Evolutionary conservation across 768 basidiomycete species (phyloP).

Genomic region (Lentinula lateritia): DNA sequence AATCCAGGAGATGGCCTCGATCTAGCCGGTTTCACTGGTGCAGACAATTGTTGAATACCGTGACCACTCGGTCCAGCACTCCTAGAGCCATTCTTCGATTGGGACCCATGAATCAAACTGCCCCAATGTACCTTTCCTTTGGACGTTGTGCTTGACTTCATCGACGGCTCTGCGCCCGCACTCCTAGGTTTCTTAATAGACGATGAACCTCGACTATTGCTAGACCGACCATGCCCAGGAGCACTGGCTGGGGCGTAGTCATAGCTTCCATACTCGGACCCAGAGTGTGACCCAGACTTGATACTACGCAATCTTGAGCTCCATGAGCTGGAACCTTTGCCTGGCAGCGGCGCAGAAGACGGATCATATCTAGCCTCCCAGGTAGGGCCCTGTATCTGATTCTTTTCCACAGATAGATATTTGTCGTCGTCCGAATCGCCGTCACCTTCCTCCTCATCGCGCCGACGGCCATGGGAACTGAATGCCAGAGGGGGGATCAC

Average conservation of each 20-base stretch:
- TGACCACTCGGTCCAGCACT: background rate
- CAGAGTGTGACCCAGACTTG: background rate
- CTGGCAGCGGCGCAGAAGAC: background rate
- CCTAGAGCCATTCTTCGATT: background rate
- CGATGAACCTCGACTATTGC: background rate
- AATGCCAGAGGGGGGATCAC: background rate
- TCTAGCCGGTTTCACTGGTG: background rate
- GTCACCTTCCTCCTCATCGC: slow-evolving; percentile 2
- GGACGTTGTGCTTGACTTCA: background rate
- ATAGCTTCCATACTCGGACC: background rate
- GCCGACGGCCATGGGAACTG: background rate
- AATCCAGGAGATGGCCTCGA: background rate
- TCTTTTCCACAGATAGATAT: slow-evolving; percentile 2
- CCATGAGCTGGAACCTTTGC: slow-evolving; percentile 2
- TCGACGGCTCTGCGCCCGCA: background rate
- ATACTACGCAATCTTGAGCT: background rate
- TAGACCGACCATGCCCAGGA: background rate
- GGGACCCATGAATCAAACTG: background rate
- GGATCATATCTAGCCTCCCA: slow-evolving; percentile 3
- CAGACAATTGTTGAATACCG: background rate
- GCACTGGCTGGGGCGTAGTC: background rate
- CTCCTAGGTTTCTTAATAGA: background rate
- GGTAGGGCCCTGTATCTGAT: background rate
- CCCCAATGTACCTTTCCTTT: slow-evolving; percentile 1
- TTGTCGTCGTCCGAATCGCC: background rate